phyloP scores from a whole-genome alignment of 169 alveolate species.

The Plasmodium gaboni region DNA sequence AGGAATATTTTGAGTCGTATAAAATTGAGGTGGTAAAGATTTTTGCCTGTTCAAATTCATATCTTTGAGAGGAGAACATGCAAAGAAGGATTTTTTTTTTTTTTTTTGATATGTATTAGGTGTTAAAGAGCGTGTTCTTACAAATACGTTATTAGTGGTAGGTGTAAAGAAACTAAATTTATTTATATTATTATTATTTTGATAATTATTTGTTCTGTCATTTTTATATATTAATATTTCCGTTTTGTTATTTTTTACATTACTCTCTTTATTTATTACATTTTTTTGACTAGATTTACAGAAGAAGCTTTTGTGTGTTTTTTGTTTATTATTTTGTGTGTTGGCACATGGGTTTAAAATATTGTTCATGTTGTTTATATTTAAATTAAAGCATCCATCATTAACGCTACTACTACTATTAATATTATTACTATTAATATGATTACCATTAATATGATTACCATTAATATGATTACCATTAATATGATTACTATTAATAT shows the following conservation, averaged over 20 bases:
- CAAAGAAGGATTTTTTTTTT: neutral
- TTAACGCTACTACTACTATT: neutral
- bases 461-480: neutral
- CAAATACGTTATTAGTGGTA: slow-evolving; percentile 19
- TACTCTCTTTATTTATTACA: neutral
- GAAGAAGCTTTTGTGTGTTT: slow-evolving; percentile 10
- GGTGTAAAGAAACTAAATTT: neutral
- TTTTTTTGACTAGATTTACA: slow-evolving; percentile 30
- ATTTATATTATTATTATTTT: slow-evolving; percentile 1
- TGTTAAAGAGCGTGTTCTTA: slow-evolving; percentile 42
- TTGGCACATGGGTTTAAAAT: neutral
- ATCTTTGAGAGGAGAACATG: slow-evolving; percentile 16
- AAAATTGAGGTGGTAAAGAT: neutral
- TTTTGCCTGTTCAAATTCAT: slow-evolving; percentile 2
- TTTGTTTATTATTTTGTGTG: neutral
- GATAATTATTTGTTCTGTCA: neutral
- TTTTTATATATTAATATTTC: slow-evolving; percentile 50
- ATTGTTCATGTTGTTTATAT: neutral
- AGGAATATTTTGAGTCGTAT: neutral
- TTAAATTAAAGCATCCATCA: neutral
- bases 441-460: neutral
- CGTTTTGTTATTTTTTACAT: slow-evolving; percentile 10
- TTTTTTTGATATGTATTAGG: slow-evolving; percentile 7
- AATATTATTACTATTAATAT: neutral
- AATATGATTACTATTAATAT: too few species aligned